Base-by-base conservation (phyloP, 768 basidiomycete genomes). In the Rhodotorula taiwanensis region DNA sequence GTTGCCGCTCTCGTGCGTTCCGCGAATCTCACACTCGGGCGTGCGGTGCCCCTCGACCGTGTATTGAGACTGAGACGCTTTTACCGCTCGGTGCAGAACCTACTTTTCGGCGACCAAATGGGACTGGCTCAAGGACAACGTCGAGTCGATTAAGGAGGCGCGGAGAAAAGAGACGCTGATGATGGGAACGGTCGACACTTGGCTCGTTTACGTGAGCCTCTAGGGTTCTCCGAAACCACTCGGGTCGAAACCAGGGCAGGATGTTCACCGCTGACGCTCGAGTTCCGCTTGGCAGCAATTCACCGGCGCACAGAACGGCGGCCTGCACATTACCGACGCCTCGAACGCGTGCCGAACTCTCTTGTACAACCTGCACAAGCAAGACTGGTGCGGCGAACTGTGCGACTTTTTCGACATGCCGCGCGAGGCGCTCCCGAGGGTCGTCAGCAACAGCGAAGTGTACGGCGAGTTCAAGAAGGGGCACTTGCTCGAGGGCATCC, bases 261-360 rank as follows among this genome's bases (percentile, higher is more conserved):
- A 41, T 8, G 3, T 56, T 64, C 48, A 5, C 18, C 48, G 27
- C 41, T 36, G 51, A 52, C 55, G 20, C 30, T 31, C 52, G 34
- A 41, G 28, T 33, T 23, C 31, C 3, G 15, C 1, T 18, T 6
- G 25, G 34, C 73, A 90, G 87, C 88, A 91, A 74, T 80, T 92
- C 36, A 84, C 89, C 16, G 92, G 91, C 56, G 89, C 87, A n/a
- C 77, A 78, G 3, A 73, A 83, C 39, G 75, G 79, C 47, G 83
- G 83, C 45, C 77, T 89, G 28, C 92, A 97, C 76, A 83, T 97
- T 64, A 85, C 85, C 70, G 95, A 99, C 75, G 86, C 88, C 31
- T 90, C 92, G 59, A 99, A 99, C 75, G 95, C 95, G 5, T 97
- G 93, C 9, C 86, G 95, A 44, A 98, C 95, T 1, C 85, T 99